Conservation (phyloP, 495 filamentous ascomycete species). For the Podospora appendiculata region DNA sequence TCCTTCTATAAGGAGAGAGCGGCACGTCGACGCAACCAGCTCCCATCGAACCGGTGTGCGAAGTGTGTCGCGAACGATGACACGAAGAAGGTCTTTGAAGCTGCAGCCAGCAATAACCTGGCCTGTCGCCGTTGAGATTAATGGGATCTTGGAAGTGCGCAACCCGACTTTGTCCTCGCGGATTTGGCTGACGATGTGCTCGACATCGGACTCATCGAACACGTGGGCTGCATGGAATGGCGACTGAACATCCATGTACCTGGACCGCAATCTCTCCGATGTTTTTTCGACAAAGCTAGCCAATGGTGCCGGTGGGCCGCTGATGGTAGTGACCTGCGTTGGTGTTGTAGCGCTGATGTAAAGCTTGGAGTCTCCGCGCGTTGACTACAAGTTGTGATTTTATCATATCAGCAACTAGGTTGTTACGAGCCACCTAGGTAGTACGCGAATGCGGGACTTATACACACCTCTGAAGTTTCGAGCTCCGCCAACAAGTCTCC, state of each 20-base stretch:
- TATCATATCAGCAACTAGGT: too few species aligned
- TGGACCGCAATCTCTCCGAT: conserved; percentile 46
- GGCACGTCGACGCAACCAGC: conserved; percentile 42
- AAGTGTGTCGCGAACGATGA: conserved; percentile 47
- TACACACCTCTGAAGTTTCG: too few species aligned
- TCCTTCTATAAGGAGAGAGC: conserved; percentile 27
- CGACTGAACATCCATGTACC: conserved; percentile 63
- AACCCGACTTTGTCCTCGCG: conserved; percentile 29
- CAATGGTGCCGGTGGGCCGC: conserved; percentile 64
- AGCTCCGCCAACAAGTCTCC: too few species aligned
- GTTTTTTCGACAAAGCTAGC: conserved; percentile 47
- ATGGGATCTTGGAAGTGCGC: conserved; percentile 22
- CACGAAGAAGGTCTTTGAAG: conserved; percentile 47
- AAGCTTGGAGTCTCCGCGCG: too few species aligned
- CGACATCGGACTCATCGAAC: conserved; percentile 51
- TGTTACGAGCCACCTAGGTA: too few species aligned
- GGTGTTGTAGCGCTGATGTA: conserved; percentile 20
- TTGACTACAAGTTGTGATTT: too few species aligned
- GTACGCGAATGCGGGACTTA: too few species aligned
- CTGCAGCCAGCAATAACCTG: too few species aligned
- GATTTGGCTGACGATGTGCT: conserved; percentile 46
- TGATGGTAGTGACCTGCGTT: conserved; percentile 62
- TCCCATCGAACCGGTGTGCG: conserved; percentile 26
- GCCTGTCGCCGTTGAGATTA: too few species aligned
- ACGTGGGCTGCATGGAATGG: conserved; percentile 78